Conservation (phyloP, 2,329 filamentous ascomycete genomes). For the Aschersonia sp. region DNA sequence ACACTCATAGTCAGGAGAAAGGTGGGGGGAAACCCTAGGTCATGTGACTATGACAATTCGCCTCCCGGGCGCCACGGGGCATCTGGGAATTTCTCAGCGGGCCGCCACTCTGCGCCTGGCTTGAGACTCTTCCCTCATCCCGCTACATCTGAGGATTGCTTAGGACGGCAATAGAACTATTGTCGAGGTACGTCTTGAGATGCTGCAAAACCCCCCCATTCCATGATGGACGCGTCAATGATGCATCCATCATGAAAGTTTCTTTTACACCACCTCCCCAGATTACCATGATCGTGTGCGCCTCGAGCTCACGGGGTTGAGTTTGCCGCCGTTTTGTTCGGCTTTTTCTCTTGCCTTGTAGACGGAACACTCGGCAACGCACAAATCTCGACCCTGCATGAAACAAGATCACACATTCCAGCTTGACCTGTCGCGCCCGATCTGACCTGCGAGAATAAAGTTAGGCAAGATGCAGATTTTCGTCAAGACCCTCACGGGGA, state of each 20-base stretch:
- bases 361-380: background rate
- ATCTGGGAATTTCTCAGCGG: conserved; percentile 12
- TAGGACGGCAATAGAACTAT: conserved; percentile 46
- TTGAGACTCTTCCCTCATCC: conserved; percentile 12
- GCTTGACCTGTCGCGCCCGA: conserved; percentile 1
- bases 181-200: conserved; percentile 49
- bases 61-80: conserved; percentile 1
- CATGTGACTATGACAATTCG: conserved; percentile 8
- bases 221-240: conserved; percentile 12
- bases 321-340: background rate
- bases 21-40: conserved; percentile 10
- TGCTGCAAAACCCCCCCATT: conserved; percentile 22
- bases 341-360: background rate
- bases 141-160: conserved; percentile 44
- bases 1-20: conserved; percentile 1
- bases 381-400: too few species aligned
- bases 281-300: too few species aligned
- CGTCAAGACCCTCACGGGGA: conserved; percentile 87
- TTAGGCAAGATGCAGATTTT: conserved; percentile 63
- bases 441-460: conserved; percentile 24
- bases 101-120: conserved; percentile 14
- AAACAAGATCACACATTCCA: too few species aligned
- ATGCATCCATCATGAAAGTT: conserved; percentile 15
- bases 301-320: too few species aligned
- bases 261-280: background rate